Evolutionary conservation across 805 yeast genomes (phyloP).

Genomic region (Saturnispora silvae): DNA sequence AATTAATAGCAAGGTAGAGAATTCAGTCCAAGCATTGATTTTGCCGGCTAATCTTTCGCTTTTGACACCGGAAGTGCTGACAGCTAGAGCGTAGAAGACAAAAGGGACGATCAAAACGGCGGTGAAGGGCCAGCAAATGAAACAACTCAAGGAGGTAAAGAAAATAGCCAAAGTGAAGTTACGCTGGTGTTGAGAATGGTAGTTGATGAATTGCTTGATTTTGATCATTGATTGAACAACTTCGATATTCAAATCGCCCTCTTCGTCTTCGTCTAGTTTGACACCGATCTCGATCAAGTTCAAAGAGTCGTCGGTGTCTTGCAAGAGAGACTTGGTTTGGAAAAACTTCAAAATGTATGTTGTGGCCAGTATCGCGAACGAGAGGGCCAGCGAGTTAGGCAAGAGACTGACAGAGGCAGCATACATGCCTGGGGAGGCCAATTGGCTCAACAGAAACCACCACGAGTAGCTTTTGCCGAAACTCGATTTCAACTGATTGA

Average conservation of each 20-base stretch:
- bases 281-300: constrained; percentile 12
- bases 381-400: constrained; percentile 73
- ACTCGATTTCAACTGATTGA: constrained; percentile 28
- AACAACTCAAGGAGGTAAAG: constrained; percentile 53
- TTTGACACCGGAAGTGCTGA: constrained; percentile 7
- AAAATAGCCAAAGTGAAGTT: constrained; percentile 26
- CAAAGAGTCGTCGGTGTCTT: constrained; percentile 14
- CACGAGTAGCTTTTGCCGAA: constrained; percentile 33
- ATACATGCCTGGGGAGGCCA: constrained; percentile 70
- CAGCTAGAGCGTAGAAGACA: constrained; percentile 27
- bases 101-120: constrained; percentile 56
- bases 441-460: constrained; percentile 53
- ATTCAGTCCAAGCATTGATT: constrained; percentile 5
- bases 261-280: constrained; percentile 10
- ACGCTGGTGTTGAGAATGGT: constrained; percentile 14
- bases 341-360: constrained; percentile 29
- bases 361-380: constrained; percentile 36
- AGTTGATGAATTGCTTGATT: constrained; percentile 9
- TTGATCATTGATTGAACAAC: constrained; percentile 12
- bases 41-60: constrained; percentile 9
- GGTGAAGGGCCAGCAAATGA: constrained; percentile 89
- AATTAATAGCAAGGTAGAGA: constrained; percentile 13
- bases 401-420: constrained; percentile 81
- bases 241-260: constrained; percentile 8
- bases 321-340: constrained; percentile 16